Percentiles rank a stretch among this genome's conserved stretches.
These are phyloP conservation scores for Ilyonectria sp. DNA, from an alignment of 2,329 filamentous ascomycete genomes.

Conservation along the genomic window DNA sequence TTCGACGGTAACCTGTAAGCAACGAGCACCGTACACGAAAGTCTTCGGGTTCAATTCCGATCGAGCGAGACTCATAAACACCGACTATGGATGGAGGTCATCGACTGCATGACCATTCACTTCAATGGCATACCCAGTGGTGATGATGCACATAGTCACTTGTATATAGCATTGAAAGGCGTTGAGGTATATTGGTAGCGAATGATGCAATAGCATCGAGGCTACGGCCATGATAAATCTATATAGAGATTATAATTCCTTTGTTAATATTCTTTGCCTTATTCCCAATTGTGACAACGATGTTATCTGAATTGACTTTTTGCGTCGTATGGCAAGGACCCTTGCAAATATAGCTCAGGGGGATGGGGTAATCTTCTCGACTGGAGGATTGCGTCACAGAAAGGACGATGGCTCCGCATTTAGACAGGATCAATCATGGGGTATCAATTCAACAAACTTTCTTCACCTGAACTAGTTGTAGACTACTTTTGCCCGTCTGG, in stretches of 20 bases:
- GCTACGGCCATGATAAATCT: slow-evolving; percentile 45
- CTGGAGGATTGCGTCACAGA: slow-evolving; percentile 18
- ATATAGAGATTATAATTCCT: slow-evolving; percentile 47
- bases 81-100: slow-evolving; percentile 29
- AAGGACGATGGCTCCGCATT: slow-evolving; percentile 5
- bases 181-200: slow-evolving; percentile 46
- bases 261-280: slow-evolving; percentile 36
- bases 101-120: slow-evolving; percentile 21
- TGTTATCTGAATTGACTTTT: not conserved
- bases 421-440: slow-evolving; percentile 22
- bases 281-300: not conserved
- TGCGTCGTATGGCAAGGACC: not conserved
- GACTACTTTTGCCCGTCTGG: slow-evolving; percentile 19
- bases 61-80: slow-evolving; percentile 38
- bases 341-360: not conserved
- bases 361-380: not conserved
- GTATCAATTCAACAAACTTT: slow-evolving; percentile 23
- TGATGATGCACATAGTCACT: slow-evolving; percentile 43
- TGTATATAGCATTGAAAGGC: slow-evolving; percentile 51
- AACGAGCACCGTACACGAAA: slow-evolving; percentile 13
- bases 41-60: slow-evolving; percentile 33
- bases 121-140: slow-evolving; percentile 31
- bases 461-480: slow-evolving; percentile 17
- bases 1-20: slow-evolving; percentile 53
- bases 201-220: slow-evolving; percentile 44